Base-by-base conservation (phyloP, 306 rosid species). In the Coriaria nepalensis region DNA sequence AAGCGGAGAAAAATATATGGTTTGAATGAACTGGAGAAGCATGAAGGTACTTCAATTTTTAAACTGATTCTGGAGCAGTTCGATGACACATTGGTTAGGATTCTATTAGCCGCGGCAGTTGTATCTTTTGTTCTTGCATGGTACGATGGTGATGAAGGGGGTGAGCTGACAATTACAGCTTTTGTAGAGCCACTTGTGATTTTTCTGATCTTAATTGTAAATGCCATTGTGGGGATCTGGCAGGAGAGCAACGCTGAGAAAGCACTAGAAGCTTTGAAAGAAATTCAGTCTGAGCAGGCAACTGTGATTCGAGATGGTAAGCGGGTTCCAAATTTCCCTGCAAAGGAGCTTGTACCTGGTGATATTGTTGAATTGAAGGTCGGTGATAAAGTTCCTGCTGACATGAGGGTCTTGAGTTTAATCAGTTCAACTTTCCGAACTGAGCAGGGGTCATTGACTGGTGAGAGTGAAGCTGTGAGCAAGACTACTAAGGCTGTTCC, bases 181-280 rank as follows among this genome's bases (percentile, higher is more conserved):
- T 73, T 73, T 40, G 79, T 73, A 36, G 79, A 73, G 67, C 79
- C 79, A 10, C 53, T 73, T 8, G 79, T 73, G 42, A 73, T 73
- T 44, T 73, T 73, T 35, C 61, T 73, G 69, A 73, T 73, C 52
- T 40, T 73, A 75, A 68, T 68, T 45, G 62, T 73, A 14, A 73
- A 73, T 61, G 96, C 95, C 0, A 15, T 68, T 6, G 95, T 88
- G 5, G 95, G 97, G 0, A 77, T 88, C 38, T 88, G 97, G 97
- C 97, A 88, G 49, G 97, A 88, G 69, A 88, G 63, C 66, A 76
- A 88, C 56, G 97, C 97, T 5, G 97, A 88, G 70, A 84, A 84
- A 73, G 97, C 97, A 8, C 55, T 88, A 8, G 95, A 83, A 57
- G 95, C 97, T 5, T 61, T 88, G 9, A 88, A 88, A 33, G 96